Base-by-base conservation (phyloP, 202 grass and related monocot species). In the Elaeis oleifera region DNA sequence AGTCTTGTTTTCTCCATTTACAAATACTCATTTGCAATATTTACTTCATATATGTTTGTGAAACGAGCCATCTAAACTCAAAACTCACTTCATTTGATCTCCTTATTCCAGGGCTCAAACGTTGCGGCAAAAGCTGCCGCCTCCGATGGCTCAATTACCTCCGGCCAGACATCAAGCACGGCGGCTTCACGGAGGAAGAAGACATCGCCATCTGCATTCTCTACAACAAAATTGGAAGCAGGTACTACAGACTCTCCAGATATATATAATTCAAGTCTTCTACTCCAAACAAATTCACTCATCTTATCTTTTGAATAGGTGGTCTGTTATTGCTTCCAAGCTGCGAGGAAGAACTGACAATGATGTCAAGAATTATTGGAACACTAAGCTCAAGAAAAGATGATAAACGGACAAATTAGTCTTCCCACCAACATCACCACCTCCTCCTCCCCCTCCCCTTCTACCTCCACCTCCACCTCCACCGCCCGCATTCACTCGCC, bases 311-410 rank as follows among this genome's bases (percentile, higher is more conserved):
- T 20, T 16, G 57, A 51, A 18, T 71, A 78, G 75, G 66, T 78
- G 75, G 75, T 78, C 75, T 21, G 23, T 78, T 51, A 78, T 78
- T 63, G 75, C 75, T 70, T 64, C 75, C 28, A 71, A 64, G 23
- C 29, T 78, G 61, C 67, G 58, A 13, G 80, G 80, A 28, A 83
- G 80, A 73, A 90, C 88, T 1, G 88, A 90, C 67, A 90, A 90
- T 74, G 83, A 90, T 75, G 78, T 90, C 70, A 90, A 90, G 77
- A 90, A 90, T 59, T 81, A 90, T 77, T 90, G 88, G 88, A 90
- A 90, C 83, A 90, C 83, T 62, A 90, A 81, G 77, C 88, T 90
- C 28, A 90, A 90, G 77, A 90, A 83, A 86, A 84, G 59, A 17
- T 62, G 26, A 58, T 50, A 31, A 16, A 28, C 6, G 54, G 56